Conservation (phyloP, 495 filamentous ascomycete species). For the Astrothelium subdiscretum region DNA sequence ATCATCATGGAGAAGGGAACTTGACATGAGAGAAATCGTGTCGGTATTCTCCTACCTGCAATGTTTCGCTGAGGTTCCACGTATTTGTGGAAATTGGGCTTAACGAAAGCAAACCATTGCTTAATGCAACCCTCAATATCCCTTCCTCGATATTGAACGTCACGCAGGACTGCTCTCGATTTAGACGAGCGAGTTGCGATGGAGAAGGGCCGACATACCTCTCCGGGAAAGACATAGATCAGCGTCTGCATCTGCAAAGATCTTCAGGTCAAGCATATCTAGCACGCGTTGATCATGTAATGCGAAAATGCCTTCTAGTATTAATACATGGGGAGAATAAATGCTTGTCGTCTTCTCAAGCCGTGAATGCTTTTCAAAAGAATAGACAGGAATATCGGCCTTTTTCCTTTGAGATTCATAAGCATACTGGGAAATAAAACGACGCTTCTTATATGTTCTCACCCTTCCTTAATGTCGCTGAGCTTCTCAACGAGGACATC, state of each 20-base stretch:
- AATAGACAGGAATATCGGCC: constrained; percentile 88
- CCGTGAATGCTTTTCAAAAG: constrained; percentile 83
- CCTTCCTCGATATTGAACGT: constrained; percentile 71
- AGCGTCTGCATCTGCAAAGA: constrained; percentile 92
- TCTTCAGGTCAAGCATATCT: constrained; percentile 87
- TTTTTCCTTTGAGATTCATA: constrained; percentile 52
- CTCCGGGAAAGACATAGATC: constrained; percentile 87
- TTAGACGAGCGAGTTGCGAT: constrained; percentile 2
- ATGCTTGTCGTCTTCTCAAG: constrained; percentile 67
- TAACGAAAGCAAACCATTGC: constrained; percentile 93
- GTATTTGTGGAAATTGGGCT: constrained; percentile 84
- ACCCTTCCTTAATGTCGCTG: constrained; percentile 83
- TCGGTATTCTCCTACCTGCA: constrained; percentile 41
- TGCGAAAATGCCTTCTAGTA: constrained; percentile 92
- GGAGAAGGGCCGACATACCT: constrained; percentile 43
- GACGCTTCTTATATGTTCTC: constrained; percentile 20
- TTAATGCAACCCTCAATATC: constrained; percentile 93
- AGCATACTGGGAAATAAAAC: neutral
- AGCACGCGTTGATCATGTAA: constrained; percentile 79
- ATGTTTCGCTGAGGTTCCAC: constrained; percentile 83
- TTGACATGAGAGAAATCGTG: neutral
- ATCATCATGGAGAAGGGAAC: constrained; percentile 10
- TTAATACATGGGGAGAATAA: constrained; percentile 91
- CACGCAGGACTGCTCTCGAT: constrained; percentile 58
- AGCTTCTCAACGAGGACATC: constrained; percentile 75